Conservation (phyloP, 768 basidiomycete genomes). For the Tricholoma terreum region DNA sequence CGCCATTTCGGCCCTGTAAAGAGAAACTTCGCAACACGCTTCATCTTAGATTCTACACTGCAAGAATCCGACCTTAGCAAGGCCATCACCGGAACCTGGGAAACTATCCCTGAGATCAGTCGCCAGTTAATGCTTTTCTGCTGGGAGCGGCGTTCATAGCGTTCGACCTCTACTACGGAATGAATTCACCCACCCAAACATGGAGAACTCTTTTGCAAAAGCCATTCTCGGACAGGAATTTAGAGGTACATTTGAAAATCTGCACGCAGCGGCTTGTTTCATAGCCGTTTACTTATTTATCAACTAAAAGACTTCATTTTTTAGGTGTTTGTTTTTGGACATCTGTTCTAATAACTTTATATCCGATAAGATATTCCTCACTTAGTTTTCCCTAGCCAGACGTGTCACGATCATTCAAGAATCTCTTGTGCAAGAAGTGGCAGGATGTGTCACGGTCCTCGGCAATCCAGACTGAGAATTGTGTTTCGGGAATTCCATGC, state of each 20-base stretch:
- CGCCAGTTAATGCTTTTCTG: neutral
- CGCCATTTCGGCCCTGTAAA: neutral
- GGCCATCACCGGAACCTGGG: neutral
- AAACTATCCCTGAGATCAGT: neutral
- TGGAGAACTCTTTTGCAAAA: neutral
- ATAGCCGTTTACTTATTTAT: neutral
- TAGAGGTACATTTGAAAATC: neutral
- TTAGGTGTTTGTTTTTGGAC: neutral
- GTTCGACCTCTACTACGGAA: neutral
- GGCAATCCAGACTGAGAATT: too few species aligned
- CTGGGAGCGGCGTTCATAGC: neutral
- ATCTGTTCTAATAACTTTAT: too few species aligned
- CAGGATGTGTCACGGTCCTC: too few species aligned
- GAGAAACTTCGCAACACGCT: neutral
- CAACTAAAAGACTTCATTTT: neutral
- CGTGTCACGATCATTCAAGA: too few species aligned
- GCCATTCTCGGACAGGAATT: neutral
- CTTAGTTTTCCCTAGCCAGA: too few species aligned
- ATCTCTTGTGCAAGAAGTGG: too few species aligned
- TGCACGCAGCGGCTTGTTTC: neutral
- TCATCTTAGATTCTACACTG: neutral
- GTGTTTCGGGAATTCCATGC: too few species aligned
- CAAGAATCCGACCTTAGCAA: neutral
- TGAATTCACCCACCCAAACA: neutral
- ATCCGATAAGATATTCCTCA: too few species aligned